These are phyloP conservation scores for Coprinopsis sp. DNA, from an alignment of 768 basidiomycete species.

Conservation along the genomic window DNA sequence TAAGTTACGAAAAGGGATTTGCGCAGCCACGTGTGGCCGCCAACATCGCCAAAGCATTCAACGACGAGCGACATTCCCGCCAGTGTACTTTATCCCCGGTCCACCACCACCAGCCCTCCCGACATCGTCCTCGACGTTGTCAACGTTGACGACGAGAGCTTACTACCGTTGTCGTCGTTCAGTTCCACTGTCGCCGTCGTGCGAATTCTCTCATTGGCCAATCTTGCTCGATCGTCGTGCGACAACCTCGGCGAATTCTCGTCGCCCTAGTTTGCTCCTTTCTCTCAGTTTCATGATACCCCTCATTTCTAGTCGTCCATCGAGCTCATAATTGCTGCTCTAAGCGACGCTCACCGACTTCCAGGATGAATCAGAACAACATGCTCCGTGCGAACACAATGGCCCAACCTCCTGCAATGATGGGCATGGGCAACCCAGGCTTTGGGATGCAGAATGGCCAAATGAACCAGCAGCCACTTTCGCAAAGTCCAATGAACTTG, in stretches of 20 bases:
- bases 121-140: constrained; percentile 2
- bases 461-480: constrained; percentile 32
- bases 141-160: background rate
- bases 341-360: constrained; percentile 8
- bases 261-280: background rate
- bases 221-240: constrained; percentile 4
- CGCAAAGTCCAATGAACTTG: constrained; percentile 8
- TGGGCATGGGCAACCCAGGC: constrained; percentile 26
- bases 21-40: constrained; percentile 2
- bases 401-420: constrained; percentile 35
- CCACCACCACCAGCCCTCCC: background rate
- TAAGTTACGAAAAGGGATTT: constrained; percentile 15
- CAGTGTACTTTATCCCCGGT: background rate
- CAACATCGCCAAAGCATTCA: background rate
- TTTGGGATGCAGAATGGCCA: constrained; percentile 37
- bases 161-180: background rate
- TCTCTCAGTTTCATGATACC: background rate
- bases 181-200: background rate
- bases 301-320: background rate
- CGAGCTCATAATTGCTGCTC: no score
- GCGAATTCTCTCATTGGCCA: background rate
- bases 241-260: constrained; percentile 1
- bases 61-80: background rate
- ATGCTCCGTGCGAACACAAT: constrained; percentile 44
- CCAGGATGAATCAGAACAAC: constrained; percentile 41